Evolutionary conservation across 2,329 filamentous ascomycete genomes (phyloP).

Genomic region (Mycosphaerella arachidis): DNA sequence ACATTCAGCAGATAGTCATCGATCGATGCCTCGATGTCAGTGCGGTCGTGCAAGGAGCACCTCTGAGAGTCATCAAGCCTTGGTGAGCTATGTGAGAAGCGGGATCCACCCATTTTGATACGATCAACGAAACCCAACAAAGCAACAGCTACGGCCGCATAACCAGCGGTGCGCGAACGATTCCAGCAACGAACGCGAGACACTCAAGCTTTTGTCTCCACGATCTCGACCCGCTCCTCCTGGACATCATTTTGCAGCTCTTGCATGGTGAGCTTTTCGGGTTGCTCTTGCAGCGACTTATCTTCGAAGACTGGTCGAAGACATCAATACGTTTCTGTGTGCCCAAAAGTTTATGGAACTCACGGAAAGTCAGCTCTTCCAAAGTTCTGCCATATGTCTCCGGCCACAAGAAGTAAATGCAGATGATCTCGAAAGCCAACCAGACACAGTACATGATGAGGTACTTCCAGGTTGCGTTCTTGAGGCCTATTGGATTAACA

Average conservation of each 20-base stretch:
- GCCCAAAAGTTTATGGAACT: not conserved
- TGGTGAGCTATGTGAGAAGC: constrained; percentile 9
- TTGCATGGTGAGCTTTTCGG: not conserved
- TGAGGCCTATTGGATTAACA: constrained; percentile 42
- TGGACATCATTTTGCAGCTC: not conserved
- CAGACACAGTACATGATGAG: constrained; percentile 41
- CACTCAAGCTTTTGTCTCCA: not conserved
- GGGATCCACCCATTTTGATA: no score
- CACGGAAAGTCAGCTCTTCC: not conserved
- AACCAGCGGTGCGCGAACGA: no score
- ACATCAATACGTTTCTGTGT: not conserved
- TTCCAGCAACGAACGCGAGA: no score
- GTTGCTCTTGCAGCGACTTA: not conserved
- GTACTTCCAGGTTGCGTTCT: constrained; percentile 38
- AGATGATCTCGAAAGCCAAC: constrained; percentile 17
- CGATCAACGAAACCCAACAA: no score
- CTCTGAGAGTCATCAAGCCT: constrained; percentile 14
- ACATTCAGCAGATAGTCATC: constrained; percentile 25
- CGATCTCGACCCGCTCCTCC: not conserved
- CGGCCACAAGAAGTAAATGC: constrained; percentile 12
- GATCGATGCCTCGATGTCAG: constrained; percentile 3
- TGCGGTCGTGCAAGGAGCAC: not conserved
- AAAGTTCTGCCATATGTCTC: not conserved
- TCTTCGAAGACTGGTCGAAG: not conserved
- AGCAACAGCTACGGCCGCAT: no score